These are phyloP conservation scores for Alternaria brassicae DNA, from an alignment of 2,329 filamentous ascomycete genomes.

Conservation along the genomic window DNA sequence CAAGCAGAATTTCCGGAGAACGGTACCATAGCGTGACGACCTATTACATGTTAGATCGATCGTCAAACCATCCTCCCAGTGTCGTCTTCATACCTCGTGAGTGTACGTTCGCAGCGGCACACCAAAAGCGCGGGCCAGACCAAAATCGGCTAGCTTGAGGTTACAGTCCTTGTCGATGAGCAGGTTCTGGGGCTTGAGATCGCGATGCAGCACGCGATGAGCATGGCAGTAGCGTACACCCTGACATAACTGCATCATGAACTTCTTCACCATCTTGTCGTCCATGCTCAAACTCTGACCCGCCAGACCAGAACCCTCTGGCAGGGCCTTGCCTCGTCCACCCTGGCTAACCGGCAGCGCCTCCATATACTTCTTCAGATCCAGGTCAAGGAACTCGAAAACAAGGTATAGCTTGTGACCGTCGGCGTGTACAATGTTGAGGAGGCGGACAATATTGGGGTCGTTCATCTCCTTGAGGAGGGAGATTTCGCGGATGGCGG, in stretches of 20 bases:
- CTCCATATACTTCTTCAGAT: constrained; percentile 97
- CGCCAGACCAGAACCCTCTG: constrained; percentile 73
- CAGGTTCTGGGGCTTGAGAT: constrained; percentile 90
- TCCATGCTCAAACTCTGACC: constrained; percentile 75
- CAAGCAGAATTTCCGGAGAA: constrained; percentile 86
- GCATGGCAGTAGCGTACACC: constrained; percentile 89
- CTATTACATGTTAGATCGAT: constrained; percentile 46
- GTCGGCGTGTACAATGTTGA: constrained; percentile 94
- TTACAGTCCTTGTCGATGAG: constrained; percentile 87
- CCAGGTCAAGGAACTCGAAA: constrained; percentile 88
- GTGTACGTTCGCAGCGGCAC: constrained; percentile 91
- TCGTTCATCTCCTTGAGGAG: constrained; percentile 94
- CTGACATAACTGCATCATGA: constrained; percentile 86
- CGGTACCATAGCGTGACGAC: constrained; percentile 95
- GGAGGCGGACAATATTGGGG: constrained; percentile 83
- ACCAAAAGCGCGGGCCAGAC: constrained; percentile 86
- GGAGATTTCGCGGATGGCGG: constrained; percentile 92
- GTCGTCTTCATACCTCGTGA: constrained; percentile 69
- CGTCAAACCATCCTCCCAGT: too few relatives aligned
- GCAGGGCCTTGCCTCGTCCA: constrained; percentile 82
- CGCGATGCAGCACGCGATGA: constrained; percentile 84
- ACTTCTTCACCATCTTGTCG: constrained; percentile 85
- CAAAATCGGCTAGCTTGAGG: constrained; percentile 89
- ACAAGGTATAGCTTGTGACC: constrained; percentile 95
- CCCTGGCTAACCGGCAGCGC: constrained; percentile 83